These are phyloP conservation scores for Penicillium alfredii DNA, from an alignment of 495 filamentous ascomycete genomes.

Conservation along the genomic window DNA sequence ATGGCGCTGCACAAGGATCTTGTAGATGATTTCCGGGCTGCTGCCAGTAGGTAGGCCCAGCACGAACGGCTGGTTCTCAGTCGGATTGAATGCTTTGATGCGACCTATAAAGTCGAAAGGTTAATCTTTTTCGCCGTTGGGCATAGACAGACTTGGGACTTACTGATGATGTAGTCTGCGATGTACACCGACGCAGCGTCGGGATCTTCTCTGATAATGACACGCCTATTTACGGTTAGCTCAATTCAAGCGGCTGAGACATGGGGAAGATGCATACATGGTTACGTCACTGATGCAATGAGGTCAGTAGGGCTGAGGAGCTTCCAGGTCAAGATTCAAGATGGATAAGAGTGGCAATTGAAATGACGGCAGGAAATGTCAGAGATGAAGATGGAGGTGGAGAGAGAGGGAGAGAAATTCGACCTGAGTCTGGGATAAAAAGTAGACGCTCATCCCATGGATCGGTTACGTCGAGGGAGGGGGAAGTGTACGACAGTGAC, in stretches of 20 bases:
- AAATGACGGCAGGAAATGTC: not conserved
- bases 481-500: slow-evolving; percentile 24
- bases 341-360: not conserved
- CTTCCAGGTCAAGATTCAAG: not conserved
- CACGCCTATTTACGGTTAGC: slow-evolving; percentile 56
- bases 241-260: not conserved
- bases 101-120: slow-evolving; percentile 33
- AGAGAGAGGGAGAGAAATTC: slow-evolving; percentile 1
- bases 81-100: slow-evolving; percentile 68
- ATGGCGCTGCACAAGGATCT: slow-evolving; percentile 65
- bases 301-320: not conserved
- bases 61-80: slow-evolving; percentile 65
- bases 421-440: not conserved
- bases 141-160: slow-evolving; percentile 11
- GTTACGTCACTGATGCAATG: slow-evolving; percentile 18
- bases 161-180: slow-evolving; percentile 77
- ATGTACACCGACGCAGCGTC: slow-evolving; percentile 64
- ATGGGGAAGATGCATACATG: slow-evolving; percentile 21
- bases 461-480: slow-evolving; percentile 16
- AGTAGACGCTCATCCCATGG: slow-evolving; percentile 3
- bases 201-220: slow-evolving; percentile 73
- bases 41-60: slow-evolving; percentile 80
- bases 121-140: not conserved
- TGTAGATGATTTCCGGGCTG: slow-evolving; percentile 74
- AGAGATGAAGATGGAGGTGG: not conserved